Evolutionary conservation across 2,329 filamentous ascomycete species (phyloP), one percentile per base, ranked within the genome.

Genomic region (Hymenoscyphus infarciens): DNA sequence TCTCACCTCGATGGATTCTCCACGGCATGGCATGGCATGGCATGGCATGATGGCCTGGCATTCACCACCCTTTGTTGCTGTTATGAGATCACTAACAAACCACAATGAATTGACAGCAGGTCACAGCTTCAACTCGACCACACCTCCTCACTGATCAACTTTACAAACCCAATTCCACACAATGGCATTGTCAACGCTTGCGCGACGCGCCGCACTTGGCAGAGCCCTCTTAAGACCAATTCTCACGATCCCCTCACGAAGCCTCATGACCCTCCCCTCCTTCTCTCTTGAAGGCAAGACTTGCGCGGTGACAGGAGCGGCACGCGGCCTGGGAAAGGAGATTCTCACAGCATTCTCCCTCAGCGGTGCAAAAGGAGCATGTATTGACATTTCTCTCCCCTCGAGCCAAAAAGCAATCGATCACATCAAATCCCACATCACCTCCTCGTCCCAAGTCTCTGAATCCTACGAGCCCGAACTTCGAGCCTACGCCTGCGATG

Each of bases 241-340:
- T n/a, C 54, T 19, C 22, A 52, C 15, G 19, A 29, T 29, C 19
- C 22, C 15, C 22, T 58, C 55, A 35, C 66, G 66, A 58, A 64
- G 52, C 7, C 63, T 69, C 29, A 69, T 68, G 65, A 70, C 68
- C 2, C 66, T 71, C 13, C 61, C 66, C 3, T 63, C 66, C 38
- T 81, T 82, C 68, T 81, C 80, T 4, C 77, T 83, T 10, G 71
- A 74, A 52, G 75, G 75, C 52, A 75, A 74, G 64, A 81, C 79
- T 0, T 73, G 79, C 27, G 77, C 75, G 39, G 81, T 84, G 52
- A 83, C 82, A 0, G 81, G 82, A 6, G 82, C 78, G 52, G 81
- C 77, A 8, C 78, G 80, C 16, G 81, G 82, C 15, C 74, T 84
- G 0, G 82, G 82, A 15, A 78, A 83, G 49, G 78, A 77, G 19